Conservation (phyloP, 352 stramenopile species). For the Phytophthora fragariae region DNA sequence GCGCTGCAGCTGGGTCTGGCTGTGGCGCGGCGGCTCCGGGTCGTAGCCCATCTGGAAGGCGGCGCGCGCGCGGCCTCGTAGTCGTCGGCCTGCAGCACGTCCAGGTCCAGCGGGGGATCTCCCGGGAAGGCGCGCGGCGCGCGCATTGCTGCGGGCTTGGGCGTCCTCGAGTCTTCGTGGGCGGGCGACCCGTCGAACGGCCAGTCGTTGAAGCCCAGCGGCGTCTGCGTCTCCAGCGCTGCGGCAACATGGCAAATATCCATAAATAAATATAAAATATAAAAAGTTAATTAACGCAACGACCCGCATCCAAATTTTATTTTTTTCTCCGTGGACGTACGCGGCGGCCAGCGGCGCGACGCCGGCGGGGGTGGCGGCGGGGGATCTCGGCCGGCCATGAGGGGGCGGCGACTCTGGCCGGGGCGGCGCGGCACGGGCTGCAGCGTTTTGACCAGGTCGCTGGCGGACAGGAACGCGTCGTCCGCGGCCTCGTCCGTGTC, state of each 20-base stretch:
- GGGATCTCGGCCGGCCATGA: constrained; percentile 10
- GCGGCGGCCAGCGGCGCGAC: constrained; percentile 12
- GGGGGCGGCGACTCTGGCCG: constrained; percentile 10
- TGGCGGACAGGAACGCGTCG: constrained; percentile 42
- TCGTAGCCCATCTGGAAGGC: constrained; percentile 38
- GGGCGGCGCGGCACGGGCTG: constrained; percentile 30
- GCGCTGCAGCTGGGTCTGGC: constrained; percentile 44
- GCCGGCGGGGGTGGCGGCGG: not conserved
- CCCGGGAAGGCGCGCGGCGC: not conserved
- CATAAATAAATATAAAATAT: not conserved
- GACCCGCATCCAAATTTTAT: not conserved
- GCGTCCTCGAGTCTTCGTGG: constrained; percentile 4
- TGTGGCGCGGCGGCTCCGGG: constrained; percentile 43
- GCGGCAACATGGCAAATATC: constrained; percentile 6
- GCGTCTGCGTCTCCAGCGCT: constrained; percentile 27
- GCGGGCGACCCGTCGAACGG: constrained; percentile 19
- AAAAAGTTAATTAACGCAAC: not conserved
- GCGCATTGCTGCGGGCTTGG: constrained; percentile 7
- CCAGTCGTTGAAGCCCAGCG: constrained; percentile 34
- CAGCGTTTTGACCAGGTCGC: constrained; percentile 42
- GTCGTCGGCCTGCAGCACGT: constrained; percentile 18
- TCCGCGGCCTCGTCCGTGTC: constrained; percentile 19
- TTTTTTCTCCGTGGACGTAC: constrained; percentile 12
- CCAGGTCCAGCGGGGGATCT: constrained; percentile 10
- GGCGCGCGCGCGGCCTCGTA: constrained; percentile 21